A percentile compares a stretch with the other conserved stretches of the same genome.
phyloP scores from a whole-genome alignment of 495 filamentous ascomycete species.

The Lichenothelia convexa region DNA sequence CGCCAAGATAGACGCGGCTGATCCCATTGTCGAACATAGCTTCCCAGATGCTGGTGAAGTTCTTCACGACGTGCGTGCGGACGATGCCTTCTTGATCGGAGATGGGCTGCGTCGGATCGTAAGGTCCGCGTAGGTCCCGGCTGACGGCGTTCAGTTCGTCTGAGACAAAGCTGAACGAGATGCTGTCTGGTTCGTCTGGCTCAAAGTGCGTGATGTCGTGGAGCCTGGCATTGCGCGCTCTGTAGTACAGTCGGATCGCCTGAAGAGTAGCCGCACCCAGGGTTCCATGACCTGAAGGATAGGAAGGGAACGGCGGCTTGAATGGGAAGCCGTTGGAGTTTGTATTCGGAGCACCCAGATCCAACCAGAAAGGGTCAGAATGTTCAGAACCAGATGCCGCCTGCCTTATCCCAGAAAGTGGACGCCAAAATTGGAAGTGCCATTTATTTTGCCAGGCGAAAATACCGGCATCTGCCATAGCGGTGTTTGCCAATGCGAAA shows the following conservation, averaged over 20 bases:
- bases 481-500: conserved; percentile 17
- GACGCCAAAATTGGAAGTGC: conserved; percentile 22
- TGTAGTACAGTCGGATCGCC: conserved; percentile 19
- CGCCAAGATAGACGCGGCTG: conserved; percentile 19
- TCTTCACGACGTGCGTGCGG: conserved; percentile 11
- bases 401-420: conserved; percentile 18
- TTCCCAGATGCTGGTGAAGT: conserved; percentile 17
- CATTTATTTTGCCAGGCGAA: conserved; percentile 22
- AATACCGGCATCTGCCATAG: conserved; percentile 20
- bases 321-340: conserved; percentile 17
- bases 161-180: conserved; percentile 15
- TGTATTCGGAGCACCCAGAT: conserved; percentile 18
- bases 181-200: conserved; percentile 15
- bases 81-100: conserved; percentile 18
- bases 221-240: no score
- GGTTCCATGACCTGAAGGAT: conserved; percentile 23
- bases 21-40: conserved; percentile 21
- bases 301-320: conserved; percentile 23
- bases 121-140: conserved; percentile 16
- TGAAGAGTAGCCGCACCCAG: conserved; percentile 22
- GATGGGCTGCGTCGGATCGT: conserved; percentile 16
- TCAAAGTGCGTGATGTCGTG: conserved; percentile 13
- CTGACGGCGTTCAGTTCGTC: conserved; percentile 22
- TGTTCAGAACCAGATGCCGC: conserved; percentile 8
- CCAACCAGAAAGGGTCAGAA: conserved; percentile 19